Evolutionary conservation across 371 early-diverging fungal species (phyloP).

Genomic region (Lichtheimia ornata): DNA sequence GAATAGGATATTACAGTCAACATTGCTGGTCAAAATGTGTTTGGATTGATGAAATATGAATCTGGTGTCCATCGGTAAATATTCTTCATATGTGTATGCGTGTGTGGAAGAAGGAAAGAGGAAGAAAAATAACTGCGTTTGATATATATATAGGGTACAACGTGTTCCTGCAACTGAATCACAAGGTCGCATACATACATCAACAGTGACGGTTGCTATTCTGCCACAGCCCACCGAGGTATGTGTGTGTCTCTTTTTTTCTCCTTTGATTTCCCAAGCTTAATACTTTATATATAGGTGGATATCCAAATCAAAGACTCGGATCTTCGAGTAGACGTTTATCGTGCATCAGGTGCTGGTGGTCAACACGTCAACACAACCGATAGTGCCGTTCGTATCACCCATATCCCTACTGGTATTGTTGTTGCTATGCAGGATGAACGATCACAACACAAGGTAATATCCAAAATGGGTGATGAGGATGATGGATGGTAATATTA

Average conservation of each 20-base stretch:
- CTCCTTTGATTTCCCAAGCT: no score
- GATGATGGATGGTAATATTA: neutral
- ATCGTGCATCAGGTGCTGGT: constrained; percentile 81
- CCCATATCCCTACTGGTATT: constrained; percentile 91
- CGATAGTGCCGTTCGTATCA: constrained; percentile 92
- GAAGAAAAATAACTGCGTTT: neutral
- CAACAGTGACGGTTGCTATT: constrained; percentile 86
- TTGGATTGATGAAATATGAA: constrained; percentile 78
- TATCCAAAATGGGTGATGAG: neutral
- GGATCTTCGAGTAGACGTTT: constrained; percentile 79
- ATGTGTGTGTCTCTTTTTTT: neutral
- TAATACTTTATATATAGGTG: constrained; percentile 32
- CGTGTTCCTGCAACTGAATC: constrained; percentile 84
- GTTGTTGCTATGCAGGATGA: constrained; percentile 90
- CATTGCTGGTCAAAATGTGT: constrained; percentile 71
- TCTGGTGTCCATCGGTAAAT: constrained; percentile 74
- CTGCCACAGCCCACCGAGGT: constrained; percentile 76
- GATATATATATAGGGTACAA: constrained; percentile 58
- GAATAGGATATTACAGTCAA: constrained; percentile 61
- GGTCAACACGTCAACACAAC: constrained; percentile 96
- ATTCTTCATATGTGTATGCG: neutral
- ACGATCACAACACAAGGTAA: constrained; percentile 81
- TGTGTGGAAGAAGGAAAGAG: neutral
- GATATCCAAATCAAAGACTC: constrained; percentile 68
- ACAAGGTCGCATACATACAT: constrained; percentile 84